Conservation (phyloP, 2,329 filamentous ascomycete species). For the Paracamarosporium sp. region DNA sequence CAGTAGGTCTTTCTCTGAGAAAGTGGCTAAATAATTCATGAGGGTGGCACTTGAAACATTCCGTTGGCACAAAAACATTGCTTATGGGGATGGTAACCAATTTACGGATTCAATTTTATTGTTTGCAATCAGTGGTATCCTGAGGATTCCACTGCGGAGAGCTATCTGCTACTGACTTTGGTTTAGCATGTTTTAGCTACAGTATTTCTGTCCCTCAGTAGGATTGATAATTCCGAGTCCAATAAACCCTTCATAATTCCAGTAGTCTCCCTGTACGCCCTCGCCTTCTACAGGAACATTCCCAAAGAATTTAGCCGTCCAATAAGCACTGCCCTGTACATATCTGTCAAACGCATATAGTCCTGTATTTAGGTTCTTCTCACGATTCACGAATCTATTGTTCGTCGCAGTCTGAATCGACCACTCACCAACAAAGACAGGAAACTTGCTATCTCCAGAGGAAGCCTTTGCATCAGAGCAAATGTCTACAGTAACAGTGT, state of each 20-base stretch:
- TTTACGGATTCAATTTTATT: too few species aligned
- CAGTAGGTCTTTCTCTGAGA: too few species aligned
- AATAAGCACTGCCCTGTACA: slow-evolving; percentile 38
- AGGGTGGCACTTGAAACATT: too few species aligned
- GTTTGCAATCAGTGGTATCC: too few species aligned
- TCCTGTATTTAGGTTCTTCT: slow-evolving; percentile 39
- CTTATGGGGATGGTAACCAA: too few species aligned
- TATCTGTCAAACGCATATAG: slow-evolving; percentile 43
- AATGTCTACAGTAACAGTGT: slow-evolving; percentile 17
- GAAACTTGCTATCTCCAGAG: slow-evolving; percentile 23
- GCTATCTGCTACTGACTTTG: too few species aligned
- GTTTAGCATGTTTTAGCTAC: too few species aligned
- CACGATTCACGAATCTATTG: slow-evolving; percentile 37
- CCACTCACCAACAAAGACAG: slow-evolving; percentile 46
- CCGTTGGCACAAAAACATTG: too few species aligned
- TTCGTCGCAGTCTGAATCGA: slow-evolving; percentile 39
- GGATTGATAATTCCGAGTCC: slow-evolving; percentile 12
- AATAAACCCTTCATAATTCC: slow-evolving; percentile 18
- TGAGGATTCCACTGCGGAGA: too few species aligned
- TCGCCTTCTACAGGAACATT: slow-evolving; percentile 17
- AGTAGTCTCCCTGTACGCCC: slow-evolving; percentile 22
- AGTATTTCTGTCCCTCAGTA: neutral
- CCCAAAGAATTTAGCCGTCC: slow-evolving; percentile 31
- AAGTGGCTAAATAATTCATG: too few species aligned
- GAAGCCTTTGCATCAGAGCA: neutral